Conservation (phyloP, 2,329 filamentous ascomycete genomes). For the Trichoderma semiorbis region DNA sequence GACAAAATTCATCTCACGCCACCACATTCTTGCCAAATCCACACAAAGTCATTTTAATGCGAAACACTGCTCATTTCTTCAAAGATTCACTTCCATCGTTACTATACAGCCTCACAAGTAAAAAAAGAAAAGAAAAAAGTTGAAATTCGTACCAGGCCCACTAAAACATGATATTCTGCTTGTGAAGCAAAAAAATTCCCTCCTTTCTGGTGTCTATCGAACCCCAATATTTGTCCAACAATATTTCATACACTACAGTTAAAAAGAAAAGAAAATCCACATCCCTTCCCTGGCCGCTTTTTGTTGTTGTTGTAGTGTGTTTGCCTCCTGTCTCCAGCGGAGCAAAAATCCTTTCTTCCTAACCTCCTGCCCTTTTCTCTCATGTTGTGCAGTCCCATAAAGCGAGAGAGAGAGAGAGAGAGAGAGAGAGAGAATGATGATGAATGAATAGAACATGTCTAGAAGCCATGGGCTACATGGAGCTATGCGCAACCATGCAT, state of each 20-base stretch:
- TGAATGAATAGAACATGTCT: neutral
- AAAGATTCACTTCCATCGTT: neutral
- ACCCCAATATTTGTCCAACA: conserved; percentile 11
- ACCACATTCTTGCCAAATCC: neutral
- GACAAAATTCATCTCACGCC: neutral
- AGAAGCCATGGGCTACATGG: neutral
- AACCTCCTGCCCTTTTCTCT: neutral
- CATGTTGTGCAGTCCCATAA: neutral
- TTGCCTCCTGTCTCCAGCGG: neutral
- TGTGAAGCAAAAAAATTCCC: neutral
- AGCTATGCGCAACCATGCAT: neutral
- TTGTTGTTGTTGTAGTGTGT: neutral
- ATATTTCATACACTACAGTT: conserved; percentile 15
- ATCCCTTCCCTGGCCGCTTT: neutral
- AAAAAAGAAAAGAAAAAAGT: neutral
- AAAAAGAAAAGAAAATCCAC: neutral
- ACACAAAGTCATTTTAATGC: neutral
- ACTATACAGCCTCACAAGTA: neutral
- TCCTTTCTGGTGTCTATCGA: conserved; percentile 10
- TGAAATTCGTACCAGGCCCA: neutral
- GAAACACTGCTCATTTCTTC: neutral
- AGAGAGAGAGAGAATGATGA: neutral
- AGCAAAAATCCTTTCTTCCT: neutral
- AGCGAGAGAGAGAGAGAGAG: neutral
- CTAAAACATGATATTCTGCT: neutral